Percentiles rank a stretch among this genome's conserved stretches.
These are phyloP conservation scores for Bruguiera hainesii DNA, from an alignment of 441 rosid species.

Conservation along the genomic window DNA sequence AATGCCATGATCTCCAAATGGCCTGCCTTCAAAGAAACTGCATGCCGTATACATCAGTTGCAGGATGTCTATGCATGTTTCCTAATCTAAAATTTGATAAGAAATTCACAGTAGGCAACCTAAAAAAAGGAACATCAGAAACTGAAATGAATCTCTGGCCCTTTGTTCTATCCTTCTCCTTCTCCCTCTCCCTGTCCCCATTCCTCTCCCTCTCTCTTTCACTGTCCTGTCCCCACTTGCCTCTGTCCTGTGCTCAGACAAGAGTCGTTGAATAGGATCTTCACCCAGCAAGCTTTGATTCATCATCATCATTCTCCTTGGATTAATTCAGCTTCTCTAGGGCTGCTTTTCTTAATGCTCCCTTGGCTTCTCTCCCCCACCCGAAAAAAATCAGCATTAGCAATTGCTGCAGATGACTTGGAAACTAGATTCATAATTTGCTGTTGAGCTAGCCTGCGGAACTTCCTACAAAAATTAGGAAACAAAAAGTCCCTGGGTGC, in stretches of 20 bases:
- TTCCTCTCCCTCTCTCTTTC: slow-evolving; percentile 56
- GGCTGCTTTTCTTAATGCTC: slow-evolving; percentile 33
- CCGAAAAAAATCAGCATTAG: slow-evolving; percentile 41
- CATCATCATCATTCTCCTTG: slow-evolving; percentile 62
- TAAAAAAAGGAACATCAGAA: slow-evolving; percentile 1
- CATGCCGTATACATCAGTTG: too few relatives aligned
- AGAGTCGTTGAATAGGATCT: slow-evolving; percentile 36
- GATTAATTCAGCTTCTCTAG: slow-evolving; percentile 50
- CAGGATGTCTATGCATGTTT: too few relatives aligned
- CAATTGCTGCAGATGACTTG: slow-evolving; percentile 32
- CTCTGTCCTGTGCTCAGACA: slow-evolving; percentile 48
- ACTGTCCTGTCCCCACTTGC: slow-evolving; percentile 46
- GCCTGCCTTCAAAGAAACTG: too few relatives aligned
- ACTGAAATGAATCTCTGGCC: slow-evolving; percentile 61
- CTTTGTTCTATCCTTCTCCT: slow-evolving; percentile 48
- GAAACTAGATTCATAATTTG: slow-evolving; percentile 35
- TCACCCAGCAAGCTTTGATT: slow-evolving; percentile 49
- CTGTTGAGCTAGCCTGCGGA: slow-evolving; percentile 31
- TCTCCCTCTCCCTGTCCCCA: slow-evolving; percentile 61
- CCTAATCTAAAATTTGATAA: too few relatives aligned
- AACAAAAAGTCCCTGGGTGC: too few relatives aligned
- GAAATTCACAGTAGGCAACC: too few relatives aligned
- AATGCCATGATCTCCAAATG: too few relatives aligned
- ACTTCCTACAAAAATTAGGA: slow-evolving; percentile 45
- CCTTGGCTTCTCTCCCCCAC: slow-evolving; percentile 27